Percentiles rank a stretch among this genome's conserved stretches.
Conservation (phyloP, 257 asterid species). For the Solanum medicagineum region DNA sequence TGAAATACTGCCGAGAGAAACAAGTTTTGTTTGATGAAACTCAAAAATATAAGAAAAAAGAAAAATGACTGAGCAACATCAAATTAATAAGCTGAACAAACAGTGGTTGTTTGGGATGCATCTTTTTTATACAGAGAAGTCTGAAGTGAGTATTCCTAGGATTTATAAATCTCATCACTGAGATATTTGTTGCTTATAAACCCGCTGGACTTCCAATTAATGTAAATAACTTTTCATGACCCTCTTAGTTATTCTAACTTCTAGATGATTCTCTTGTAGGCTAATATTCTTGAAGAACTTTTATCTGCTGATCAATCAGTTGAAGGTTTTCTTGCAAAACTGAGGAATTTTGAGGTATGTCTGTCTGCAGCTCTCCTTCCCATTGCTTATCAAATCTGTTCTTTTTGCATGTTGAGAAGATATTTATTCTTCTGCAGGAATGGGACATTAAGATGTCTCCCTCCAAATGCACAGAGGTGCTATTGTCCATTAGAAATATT, state of each 20-base stretch:
- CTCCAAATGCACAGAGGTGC: constrained; percentile 60
- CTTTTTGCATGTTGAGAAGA: constrained; percentile 3
- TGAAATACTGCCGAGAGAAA: not conserved
- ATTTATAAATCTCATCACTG: not conserved
- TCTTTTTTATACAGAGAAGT: not conserved
- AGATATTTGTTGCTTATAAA: not conserved
- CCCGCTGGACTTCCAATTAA: not conserved
- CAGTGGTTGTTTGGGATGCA: not conserved
- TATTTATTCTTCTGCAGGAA: constrained; percentile 37
- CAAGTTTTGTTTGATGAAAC: not conserved
- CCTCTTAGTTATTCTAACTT: constrained; percentile 13
- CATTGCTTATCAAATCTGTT: not conserved
- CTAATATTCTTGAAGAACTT: constrained; percentile 69
- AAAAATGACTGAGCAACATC: not conserved
- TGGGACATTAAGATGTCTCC: constrained; percentile 79
- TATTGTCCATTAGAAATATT: constrained; percentile 50
- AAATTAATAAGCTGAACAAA: not conserved
- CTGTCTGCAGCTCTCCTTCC: constrained; percentile 1
- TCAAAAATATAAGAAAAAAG: not conserved
- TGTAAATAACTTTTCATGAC: not conserved
- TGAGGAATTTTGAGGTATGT: constrained; percentile 63
- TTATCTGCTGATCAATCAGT: constrained; percentile 48
- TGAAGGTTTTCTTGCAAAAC: constrained; percentile 41
- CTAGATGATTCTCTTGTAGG: constrained; percentile 32
- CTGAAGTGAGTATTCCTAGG: not conserved